Percentiles rank a stretch among this genome's conserved stretches.
These are phyloP conservation scores for Erigeron canadensis DNA, from an alignment of 129 eudicot genomes.

Conservation along the genomic window DNA sequence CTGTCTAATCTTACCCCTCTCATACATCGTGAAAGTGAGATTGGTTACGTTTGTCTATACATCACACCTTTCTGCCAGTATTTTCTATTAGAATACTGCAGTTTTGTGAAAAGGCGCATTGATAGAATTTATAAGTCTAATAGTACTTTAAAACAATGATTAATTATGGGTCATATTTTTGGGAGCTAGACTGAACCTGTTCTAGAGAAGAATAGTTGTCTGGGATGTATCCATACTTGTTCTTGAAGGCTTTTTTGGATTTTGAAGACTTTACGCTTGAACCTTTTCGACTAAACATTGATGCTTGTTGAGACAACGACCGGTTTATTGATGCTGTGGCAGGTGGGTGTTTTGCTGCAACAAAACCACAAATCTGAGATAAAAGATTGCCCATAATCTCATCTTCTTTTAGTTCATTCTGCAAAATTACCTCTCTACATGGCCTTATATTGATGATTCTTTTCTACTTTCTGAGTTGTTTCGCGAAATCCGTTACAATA, in stretches of 20 bases:
- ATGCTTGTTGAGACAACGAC: constrained; percentile 10
- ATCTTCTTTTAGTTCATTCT: constrained; percentile 5
- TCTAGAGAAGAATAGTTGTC: constrained; percentile 68
- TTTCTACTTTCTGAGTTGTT: constrained; percentile 19
- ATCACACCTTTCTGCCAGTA: neutral
- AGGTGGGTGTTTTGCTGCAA: constrained; percentile 17
- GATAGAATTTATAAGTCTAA: too few species aligned
- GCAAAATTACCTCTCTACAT: constrained; percentile 1
- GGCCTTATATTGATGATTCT: constrained; percentile 14
- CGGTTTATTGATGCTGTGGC: neutral
- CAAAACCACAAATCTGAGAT: constrained; percentile 14
- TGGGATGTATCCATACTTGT: constrained; percentile 66
- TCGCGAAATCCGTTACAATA: constrained; percentile 4
- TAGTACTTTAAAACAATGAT: neutral
- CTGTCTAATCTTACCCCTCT: too few species aligned
- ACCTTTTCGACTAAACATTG: neutral
- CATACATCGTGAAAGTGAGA: too few species aligned
- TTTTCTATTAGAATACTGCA: neutral
- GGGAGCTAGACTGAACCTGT: constrained; percentile 44
- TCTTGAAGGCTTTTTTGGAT: constrained; percentile 37
- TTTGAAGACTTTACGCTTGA: constrained; percentile 13
- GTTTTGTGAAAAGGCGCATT: neutral
- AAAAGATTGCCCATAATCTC: constrained; percentile 35
- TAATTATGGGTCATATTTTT: neutral
- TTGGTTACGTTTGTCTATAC: neutral